Percentiles rank a stretch among this genome's conserved stretches.
These are phyloP conservation scores for Stephanodiscus minutulus DNA, from an alignment of 108 stramenopile genomes.

Conservation along the genomic window DNA sequence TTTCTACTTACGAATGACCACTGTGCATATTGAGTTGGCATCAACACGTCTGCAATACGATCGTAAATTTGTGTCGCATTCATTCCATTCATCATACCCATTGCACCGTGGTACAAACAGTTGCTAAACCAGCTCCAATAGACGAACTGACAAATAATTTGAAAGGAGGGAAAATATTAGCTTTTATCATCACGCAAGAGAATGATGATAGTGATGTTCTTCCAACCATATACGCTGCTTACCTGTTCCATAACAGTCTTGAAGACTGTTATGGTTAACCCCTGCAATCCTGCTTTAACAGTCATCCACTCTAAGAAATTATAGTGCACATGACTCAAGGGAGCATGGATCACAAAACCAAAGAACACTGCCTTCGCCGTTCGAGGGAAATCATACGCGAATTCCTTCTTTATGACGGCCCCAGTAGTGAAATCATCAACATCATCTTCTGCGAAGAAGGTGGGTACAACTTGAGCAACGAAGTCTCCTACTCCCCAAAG, in stretches of 20 bases:
- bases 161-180: conserved; percentile 5
- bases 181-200: background rate
- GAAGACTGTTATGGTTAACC: conserved; percentile 66
- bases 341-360: conserved; percentile 78
- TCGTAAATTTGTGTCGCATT: conserved; percentile 49
- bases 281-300: conserved; percentile 50
- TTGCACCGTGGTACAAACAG: conserved; percentile 74
- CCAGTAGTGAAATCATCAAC: conserved; percentile 1
- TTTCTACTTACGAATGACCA: conserved; percentile 30
- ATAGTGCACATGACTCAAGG: conserved; percentile 68
- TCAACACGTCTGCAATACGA: conserved; percentile 65
- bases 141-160: conserved; percentile 55
- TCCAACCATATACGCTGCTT: conserved; percentile 2
- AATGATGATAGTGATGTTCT: background rate
- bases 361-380: conserved; percentile 63
- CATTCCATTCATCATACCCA: conserved; percentile 82
- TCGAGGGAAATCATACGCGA: conserved; percentile 60
- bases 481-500: conserved; percentile 78
- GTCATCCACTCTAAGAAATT: conserved; percentile 87
- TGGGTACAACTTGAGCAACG: conserved; percentile 74
- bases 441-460: conserved; percentile 26
- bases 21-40: conserved; percentile 65
- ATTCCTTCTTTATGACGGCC: conserved; percentile 14
- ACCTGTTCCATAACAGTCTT: conserved; percentile 85
- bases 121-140: conserved; percentile 85